Evolutionary conservation across 495 filamentous ascomycete species (phyloP).

Genomic region (Neurospora intermedia): DNA sequence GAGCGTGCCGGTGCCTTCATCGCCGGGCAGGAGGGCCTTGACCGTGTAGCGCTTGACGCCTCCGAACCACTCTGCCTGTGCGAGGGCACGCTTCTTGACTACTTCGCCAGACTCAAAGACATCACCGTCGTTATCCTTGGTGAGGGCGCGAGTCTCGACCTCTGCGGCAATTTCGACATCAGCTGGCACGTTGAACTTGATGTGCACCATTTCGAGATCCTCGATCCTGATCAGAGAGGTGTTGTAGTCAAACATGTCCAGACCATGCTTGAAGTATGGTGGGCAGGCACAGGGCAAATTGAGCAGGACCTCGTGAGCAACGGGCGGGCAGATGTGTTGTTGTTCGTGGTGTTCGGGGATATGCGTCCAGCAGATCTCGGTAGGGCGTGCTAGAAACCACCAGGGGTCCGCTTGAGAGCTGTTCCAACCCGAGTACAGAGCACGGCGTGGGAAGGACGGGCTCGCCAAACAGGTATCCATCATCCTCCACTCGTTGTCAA

Average conservation of each 20-base stretch:
- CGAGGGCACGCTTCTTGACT: slow-evolving; percentile 72
- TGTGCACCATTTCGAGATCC: slow-evolving; percentile 81
- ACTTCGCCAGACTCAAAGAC: slow-evolving; percentile 86
- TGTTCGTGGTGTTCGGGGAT: slow-evolving; percentile 74
- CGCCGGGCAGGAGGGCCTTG: slow-evolving; percentile 81
- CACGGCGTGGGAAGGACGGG: slow-evolving; percentile 75
- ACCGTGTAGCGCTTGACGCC: slow-evolving; percentile 84
- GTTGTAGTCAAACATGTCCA: slow-evolving; percentile 80
- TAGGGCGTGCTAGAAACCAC: slow-evolving; percentile 83
- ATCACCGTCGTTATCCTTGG: slow-evolving; percentile 78
- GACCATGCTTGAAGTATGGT: slow-evolving; percentile 70
- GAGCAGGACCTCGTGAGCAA: slow-evolving; percentile 71
- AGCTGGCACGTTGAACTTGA: slow-evolving; percentile 73
- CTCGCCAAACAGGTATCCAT: slow-evolving; percentile 91
- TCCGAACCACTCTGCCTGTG: slow-evolving; percentile 82
- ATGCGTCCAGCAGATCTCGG: slow-evolving; percentile 89
- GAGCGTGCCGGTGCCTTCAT: slow-evolving; percentile 76
- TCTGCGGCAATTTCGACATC: slow-evolving; percentile 94
- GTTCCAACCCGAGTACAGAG: slow-evolving; percentile 60
- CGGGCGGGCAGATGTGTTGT: slow-evolving; percentile 85
- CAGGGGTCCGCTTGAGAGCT: slow-evolving; percentile 66
- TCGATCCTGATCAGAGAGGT: slow-evolving; percentile 80
- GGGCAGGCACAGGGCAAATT: slow-evolving; percentile 78
- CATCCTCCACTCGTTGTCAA: slow-evolving; percentile 92
- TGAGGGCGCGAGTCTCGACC: slow-evolving; percentile 72